Evolutionary conservation across 306 rosid species (phyloP).

Genomic region (Casuarina glauca): DNA sequence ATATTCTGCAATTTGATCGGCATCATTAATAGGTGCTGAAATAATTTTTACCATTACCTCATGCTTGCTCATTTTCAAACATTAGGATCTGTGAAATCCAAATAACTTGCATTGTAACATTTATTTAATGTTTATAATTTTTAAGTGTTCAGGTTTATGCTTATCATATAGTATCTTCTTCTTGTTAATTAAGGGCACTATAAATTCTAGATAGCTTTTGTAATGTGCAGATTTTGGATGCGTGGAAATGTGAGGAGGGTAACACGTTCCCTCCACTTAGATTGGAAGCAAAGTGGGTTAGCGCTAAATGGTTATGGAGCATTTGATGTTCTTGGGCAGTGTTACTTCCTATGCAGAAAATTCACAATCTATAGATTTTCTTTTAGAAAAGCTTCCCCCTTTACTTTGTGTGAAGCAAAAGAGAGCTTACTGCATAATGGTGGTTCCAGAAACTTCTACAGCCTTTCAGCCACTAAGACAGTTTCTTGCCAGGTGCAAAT

Average conservation of each 20-base stretch:
- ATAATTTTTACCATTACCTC: not conserved
- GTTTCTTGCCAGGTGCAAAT: conserved; percentile 47
- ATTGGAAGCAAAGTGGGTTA: conserved; percentile 25
- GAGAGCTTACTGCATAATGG: conserved; percentile 25
- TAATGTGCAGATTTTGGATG: conserved; percentile 50
- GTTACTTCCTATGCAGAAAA: conserved; percentile 30
- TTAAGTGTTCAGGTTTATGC: not conserved
- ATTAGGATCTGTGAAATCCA: not conserved
- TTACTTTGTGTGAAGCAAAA: conserved; percentile 34
- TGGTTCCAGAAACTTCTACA: conserved; percentile 37
- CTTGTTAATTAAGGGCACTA: conserved; percentile 18
- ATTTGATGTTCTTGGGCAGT: conserved; percentile 28
- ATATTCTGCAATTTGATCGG: too few relatives aligned
- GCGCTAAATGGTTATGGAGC: conserved; percentile 23
- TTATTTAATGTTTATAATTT: conserved; percentile 4
- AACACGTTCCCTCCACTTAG: conserved; percentile 34
- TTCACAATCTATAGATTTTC: conserved; percentile 30
- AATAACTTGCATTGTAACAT: not conserved
- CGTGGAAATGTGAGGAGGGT: conserved; percentile 48
- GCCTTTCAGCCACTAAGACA: conserved; percentile 28
- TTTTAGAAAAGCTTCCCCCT: conserved; percentile 36
- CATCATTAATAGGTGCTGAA: not conserved
- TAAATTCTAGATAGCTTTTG: conserved; percentile 23
- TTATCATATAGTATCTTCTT: conserved; percentile 7
- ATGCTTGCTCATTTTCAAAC: not conserved